These are phyloP conservation scores for Entomortierella lignicola DNA, from an alignment of 192 early-diverging fungal genomes.

Conservation along the genomic window DNA sequence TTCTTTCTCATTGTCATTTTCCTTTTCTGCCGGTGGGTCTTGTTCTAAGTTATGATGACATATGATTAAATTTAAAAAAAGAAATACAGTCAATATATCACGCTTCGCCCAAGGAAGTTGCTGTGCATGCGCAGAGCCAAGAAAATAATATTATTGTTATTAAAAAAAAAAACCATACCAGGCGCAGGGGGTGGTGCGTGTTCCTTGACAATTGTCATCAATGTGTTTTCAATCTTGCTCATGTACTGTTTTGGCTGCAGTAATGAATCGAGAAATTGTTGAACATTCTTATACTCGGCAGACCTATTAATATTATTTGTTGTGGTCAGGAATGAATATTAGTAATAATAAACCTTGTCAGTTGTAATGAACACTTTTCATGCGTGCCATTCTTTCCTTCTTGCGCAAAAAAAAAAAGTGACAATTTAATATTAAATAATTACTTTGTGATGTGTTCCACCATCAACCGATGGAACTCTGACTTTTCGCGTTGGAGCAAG, in stretches of 20 bases:
- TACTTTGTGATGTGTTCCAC: conserved; percentile 53
- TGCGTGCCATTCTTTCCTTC: too few species aligned
- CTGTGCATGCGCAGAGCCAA: neutral
- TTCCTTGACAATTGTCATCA: conserved; percentile 48
- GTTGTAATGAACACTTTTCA: neutral
- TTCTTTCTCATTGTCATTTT: neutral
- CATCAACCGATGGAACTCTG: conserved; percentile 52
- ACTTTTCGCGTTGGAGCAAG: conserved; percentile 43
- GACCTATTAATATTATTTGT: conserved; percentile 12
- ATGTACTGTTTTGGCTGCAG: conserved; percentile 46
- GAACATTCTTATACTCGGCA: conserved; percentile 49
- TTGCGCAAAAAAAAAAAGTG: too few species aligned
- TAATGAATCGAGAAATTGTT: conserved; percentile 45
- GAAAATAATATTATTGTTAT: neutral
- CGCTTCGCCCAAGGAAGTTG: neutral
- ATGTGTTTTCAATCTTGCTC: conserved; percentile 40
- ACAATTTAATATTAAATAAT: neutral
- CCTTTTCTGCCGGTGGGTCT: neutral
- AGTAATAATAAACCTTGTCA: neutral
- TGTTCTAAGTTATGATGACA: neutral
- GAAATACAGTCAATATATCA: neutral
- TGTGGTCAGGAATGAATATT: too few species aligned
- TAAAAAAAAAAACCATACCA: conserved; percentile 4
- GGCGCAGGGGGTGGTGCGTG: conserved; percentile 29
- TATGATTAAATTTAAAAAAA: neutral